Base-by-base conservation (phyloP, 2,329 filamentous ascomycete species). In the Hymenoscyphus fraxineus region DNA sequence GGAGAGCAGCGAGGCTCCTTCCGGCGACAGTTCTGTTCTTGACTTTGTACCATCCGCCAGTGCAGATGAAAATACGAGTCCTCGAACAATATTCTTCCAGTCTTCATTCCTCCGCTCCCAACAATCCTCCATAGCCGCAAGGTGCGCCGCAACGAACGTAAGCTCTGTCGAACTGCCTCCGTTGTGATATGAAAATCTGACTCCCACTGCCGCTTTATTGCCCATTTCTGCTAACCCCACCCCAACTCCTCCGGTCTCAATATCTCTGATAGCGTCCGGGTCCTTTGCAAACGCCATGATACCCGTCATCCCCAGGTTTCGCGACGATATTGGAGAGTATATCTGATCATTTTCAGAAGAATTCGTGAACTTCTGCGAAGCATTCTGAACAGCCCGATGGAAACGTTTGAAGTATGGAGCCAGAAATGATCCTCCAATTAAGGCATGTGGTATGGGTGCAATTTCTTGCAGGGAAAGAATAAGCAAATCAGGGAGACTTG, bases 191-290 rank as follows among this genome's bases (percentile, higher is more conserved):
- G 86, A 82, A 55, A 95, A 77, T 40, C 93, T 83, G 66, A 94
- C 82, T 0, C 90, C 95, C 0, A 96, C 90, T 3, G 93, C 94
- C 38, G 94, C 95, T 78, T 99, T 99, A 77, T 97, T 97, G 16
- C 93, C 95, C 89, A 97, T 95, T 59, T 94, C 89, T 64, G 88
- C 88, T 0, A 93, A 77, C 0, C 95, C 95, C 59, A 97, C 90
- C 0, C 95, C 93, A 1, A 93, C 89, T 61, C 90, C 91, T 1
- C 90, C 92, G n/a, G 86, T 88, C 68, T 92, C 85, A n/a, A 95
- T 79, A 72, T 85, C 81, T 61, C 80, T 79, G 60, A 97, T 80
- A 31, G 83, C 81, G 9, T 82, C 77, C 0, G 84, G 81, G 54
- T 88, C 82, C 64, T 86, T 86, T 22, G 88, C 90, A 75, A 97